phyloP scores from a whole-genome alignment of 2,329 filamentous ascomycete species.

The Fusarium sp. region DNA sequence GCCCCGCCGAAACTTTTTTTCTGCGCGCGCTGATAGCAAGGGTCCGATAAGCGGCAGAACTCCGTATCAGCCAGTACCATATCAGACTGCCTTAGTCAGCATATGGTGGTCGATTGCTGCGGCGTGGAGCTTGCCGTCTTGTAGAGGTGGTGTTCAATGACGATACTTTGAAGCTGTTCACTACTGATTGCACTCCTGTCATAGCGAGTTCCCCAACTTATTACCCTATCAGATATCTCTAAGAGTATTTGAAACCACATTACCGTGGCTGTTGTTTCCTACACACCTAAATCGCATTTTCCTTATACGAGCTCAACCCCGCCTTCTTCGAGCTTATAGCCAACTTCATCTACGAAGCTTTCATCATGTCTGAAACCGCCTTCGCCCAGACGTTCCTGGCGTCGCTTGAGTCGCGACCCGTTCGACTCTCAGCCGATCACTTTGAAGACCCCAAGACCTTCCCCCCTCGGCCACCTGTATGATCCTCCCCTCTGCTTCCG shows the following conservation, averaged over 20 bases:
- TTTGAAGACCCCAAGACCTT: constrained; percentile 86
- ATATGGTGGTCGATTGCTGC: neutral
- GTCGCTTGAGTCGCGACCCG: constrained; percentile 79
- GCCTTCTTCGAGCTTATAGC: constrained; percentile 32
- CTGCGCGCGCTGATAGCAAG: constrained; percentile 40
- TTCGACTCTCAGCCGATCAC: constrained; percentile 89
- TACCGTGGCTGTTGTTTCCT: neutral
- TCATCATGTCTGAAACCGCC: constrained; percentile 79
- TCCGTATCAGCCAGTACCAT: constrained; percentile 42
- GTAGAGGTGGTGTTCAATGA: constrained; percentile 35
- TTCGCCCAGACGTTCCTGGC: constrained; percentile 89
- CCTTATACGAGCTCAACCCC: constrained; percentile 33
- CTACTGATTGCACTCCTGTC: neutral
- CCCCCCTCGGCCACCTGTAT: constrained; percentile 80
- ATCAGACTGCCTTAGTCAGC: constrained; percentile 41
- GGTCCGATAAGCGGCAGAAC: constrained; percentile 52
- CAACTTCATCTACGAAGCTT: constrained; percentile 17
- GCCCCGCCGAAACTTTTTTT: constrained; percentile 57
- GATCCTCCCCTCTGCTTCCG: constrained; percentile 7
- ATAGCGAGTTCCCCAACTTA: neutral
- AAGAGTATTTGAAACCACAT: neutral
- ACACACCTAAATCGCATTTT: neutral
- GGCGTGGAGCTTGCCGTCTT: constrained; percentile 26
- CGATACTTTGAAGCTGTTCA: constrained; percentile 22
- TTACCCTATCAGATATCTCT: neutral